phyloP scores from a whole-genome alignment of 352 stramenopile species.

The Phytophthora tentaculata region DNA sequence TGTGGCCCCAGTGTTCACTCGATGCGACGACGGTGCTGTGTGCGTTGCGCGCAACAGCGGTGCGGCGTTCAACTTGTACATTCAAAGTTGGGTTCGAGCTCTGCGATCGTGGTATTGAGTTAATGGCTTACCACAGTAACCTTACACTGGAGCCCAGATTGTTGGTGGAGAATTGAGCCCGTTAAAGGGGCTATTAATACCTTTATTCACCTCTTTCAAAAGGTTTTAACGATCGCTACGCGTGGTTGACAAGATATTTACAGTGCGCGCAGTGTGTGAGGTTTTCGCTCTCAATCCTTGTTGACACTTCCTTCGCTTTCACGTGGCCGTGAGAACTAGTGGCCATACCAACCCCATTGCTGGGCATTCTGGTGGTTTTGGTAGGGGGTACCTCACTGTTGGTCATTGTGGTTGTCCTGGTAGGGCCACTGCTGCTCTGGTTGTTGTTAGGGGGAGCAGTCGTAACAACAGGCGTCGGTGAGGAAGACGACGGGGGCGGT shows the following conservation, averaged over 20 bases:
- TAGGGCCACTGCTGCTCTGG: no score
- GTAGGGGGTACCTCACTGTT: background rate
- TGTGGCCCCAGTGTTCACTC: constrained; percentile 20
- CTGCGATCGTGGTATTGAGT: no score
- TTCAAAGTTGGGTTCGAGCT: background rate
- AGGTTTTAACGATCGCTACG: no score
- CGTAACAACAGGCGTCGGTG: background rate
- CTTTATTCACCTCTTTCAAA: no score
- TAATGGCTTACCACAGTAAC: no score
- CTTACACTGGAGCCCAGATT: no score
- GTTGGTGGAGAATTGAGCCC: no score
- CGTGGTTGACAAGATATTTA: no score
- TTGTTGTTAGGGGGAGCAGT: background rate
- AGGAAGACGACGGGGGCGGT: background rate
- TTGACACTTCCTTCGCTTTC: background rate
- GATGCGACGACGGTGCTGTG: constrained; percentile 16
- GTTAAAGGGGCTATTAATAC: no score
- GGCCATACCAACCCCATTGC: background rate
- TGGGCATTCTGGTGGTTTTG: background rate
- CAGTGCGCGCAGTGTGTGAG: no score
- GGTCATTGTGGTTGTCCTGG: no score
- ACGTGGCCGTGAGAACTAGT: background rate
- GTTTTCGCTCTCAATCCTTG: no score
- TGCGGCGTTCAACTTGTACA: constrained; percentile 14
- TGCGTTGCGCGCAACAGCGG: constrained; percentile 8